A percentile compares a stretch with the other conserved stretches of the same genome.
Evolutionary conservation across 352 stramenopile species (phyloP).

Genomic region (Globisporangium carolinianum): DNA sequence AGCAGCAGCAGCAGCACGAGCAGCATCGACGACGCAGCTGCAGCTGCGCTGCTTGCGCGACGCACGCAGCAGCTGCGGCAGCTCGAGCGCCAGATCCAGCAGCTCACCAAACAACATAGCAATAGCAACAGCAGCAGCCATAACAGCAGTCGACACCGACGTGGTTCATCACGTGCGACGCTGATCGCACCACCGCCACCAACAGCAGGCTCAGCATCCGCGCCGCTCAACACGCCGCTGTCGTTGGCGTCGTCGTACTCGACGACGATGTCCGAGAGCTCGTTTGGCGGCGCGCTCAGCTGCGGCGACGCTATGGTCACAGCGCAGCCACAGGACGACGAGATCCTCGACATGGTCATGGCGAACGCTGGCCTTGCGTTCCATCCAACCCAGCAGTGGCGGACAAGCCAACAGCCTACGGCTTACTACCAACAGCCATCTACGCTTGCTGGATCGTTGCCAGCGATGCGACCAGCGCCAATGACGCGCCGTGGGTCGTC

Average conservation of each 20-base stretch:
- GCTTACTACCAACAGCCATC: not conserved
- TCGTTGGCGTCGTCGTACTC: constrained; percentile 15
- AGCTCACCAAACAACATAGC: constrained; percentile 7
- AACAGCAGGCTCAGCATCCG: not conserved
- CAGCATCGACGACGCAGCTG: not conserved
- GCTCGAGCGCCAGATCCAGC: constrained; percentile 12
- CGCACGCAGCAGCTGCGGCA: constrained; percentile 9
- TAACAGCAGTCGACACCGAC: not conserved
- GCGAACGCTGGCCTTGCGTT: constrained; percentile 13
- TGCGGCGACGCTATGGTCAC: not conserved
- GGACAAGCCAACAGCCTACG: not conserved
- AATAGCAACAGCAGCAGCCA: constrained; percentile 5
- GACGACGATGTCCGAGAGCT: constrained; percentile 35
- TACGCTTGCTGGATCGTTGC: too few relatives aligned
- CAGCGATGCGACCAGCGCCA: not conserved
- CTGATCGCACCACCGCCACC: not conserved
- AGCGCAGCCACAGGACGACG: constrained; percentile 19
- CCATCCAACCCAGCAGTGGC: constrained; percentile 12
- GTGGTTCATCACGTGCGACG: constrained; percentile 1
- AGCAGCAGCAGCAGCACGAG: not conserved
- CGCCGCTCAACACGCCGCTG: constrained; percentile 5
- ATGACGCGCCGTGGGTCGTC: constrained; percentile 9
- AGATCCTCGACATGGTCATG: constrained; percentile 23
- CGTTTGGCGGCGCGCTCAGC: constrained; percentile 20
- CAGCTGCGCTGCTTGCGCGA: constrained; percentile 5